Evolutionary conservation across 306 rosid species (phyloP).

Genomic region (Cucumis hystrix): DNA sequence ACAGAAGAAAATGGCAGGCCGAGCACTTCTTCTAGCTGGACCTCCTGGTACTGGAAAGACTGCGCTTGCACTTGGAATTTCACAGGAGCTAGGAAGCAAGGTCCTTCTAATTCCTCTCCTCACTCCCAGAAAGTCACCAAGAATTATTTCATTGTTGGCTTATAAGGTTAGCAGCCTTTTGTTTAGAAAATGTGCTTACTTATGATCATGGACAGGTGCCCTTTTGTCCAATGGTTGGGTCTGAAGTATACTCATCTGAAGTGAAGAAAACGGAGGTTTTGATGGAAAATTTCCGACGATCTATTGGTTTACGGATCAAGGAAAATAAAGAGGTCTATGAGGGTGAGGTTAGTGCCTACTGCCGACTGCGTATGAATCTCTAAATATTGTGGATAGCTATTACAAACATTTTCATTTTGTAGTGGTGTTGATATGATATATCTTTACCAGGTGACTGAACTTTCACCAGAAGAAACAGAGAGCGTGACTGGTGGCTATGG

Average conservation of each 20-base stretch:
- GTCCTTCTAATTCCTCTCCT: conserved; percentile 18
- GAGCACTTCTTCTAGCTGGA: conserved; percentile 90
- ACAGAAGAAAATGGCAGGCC: conserved; percentile 96
- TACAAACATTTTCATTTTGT: background rate
- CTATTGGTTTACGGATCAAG: conserved; percentile 89
- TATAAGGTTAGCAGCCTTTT: background rate
- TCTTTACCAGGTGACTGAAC: conserved; percentile 62
- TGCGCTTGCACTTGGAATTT: conserved; percentile 81
- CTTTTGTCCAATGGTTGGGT: conserved; percentile 97
- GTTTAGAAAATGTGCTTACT: background rate
- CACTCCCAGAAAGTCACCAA: background rate
- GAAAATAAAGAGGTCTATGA: conserved; percentile 95
- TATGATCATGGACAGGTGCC: conserved; percentile 44
- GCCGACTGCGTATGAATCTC: background rate
- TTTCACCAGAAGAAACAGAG: conserved; percentile 91
- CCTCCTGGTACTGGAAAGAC: conserved; percentile 99
- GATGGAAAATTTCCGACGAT: conserved; percentile 85
- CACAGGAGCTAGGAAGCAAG: conserved; percentile 99
- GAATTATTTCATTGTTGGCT: background rate
- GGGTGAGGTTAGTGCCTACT: conserved; percentile 66
- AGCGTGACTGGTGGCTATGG: conserved; percentile 93
- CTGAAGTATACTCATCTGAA: conserved; percentile 91
- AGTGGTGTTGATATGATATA: conserved; percentile 12
- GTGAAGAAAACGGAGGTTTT: conserved; percentile 95
- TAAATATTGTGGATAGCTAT: background rate